Conservation (phyloP, 2,329 filamentous ascomycete genomes). For the Xylariaceae sp. region DNA sequence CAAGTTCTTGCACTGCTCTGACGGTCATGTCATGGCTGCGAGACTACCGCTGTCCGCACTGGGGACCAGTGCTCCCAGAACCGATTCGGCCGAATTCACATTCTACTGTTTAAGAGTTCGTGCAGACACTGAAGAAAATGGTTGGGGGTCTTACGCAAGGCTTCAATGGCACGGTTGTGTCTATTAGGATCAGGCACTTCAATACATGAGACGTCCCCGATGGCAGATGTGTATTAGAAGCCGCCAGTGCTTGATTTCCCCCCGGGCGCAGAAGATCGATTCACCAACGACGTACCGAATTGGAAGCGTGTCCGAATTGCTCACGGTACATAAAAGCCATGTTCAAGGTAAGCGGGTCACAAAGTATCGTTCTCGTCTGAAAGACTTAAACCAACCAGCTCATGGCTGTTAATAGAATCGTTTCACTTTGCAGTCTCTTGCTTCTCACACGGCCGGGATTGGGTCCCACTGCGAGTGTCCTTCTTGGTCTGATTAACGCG, state of each 20-base stretch:
- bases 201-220: constrained; percentile 10
- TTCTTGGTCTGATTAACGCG: too few relatives aligned
- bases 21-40: constrained; percentile 2
- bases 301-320: too few relatives aligned
- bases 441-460: too few relatives aligned
- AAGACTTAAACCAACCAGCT: too few relatives aligned
- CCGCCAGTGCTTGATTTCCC: constrained; percentile 10
- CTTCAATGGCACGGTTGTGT: constrained; percentile 10
- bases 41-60: constrained; percentile 15
- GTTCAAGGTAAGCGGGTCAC: too few relatives aligned
- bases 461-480: too few relatives aligned
- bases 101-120: constrained; percentile 7
- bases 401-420: too few relatives aligned
- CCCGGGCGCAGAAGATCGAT: constrained; percentile 6
- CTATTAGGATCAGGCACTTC: constrained; percentile 8
- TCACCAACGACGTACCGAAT: too few relatives aligned
- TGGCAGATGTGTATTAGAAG: constrained; percentile 11
- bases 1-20: too few relatives aligned
- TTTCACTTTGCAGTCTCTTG: too few relatives aligned
- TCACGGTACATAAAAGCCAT: too few relatives aligned
- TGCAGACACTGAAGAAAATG: not conserved
- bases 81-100: constrained; percentile 13
- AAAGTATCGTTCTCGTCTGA: too few relatives aligned
- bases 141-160: not conserved
- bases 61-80: constrained; percentile 14